Conservation (phyloP, 148 eudicot genomes). For the Simmondsia chinensis region DNA sequence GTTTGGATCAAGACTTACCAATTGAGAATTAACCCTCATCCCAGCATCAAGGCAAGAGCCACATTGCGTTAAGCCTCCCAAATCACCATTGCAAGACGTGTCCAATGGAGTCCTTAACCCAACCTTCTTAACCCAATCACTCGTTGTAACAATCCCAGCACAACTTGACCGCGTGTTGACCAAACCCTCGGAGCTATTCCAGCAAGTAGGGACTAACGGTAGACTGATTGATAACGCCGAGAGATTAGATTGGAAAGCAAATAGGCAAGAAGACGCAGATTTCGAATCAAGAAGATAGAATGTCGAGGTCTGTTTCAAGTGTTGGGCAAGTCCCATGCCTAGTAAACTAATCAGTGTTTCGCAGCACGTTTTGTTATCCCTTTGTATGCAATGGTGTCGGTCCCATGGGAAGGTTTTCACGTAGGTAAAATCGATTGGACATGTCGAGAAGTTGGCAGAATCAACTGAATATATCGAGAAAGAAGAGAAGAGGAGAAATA, state of each 20-base stretch:
- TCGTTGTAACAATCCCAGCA: slow-evolving; percentile 34
- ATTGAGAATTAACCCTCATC: slow-evolving; percentile 26
- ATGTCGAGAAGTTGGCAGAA: slow-evolving; percentile 16
- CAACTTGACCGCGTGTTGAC: slow-evolving; percentile 29
- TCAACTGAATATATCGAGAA: slow-evolving; percentile 8
- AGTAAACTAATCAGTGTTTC: slow-evolving; percentile 43
- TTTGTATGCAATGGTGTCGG: slow-evolving; percentile 21
- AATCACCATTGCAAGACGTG: slow-evolving; percentile 38
- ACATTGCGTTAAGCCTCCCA: slow-evolving; percentile 34
- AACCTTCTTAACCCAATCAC: slow-evolving; percentile 36
- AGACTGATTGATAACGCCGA: slow-evolving; percentile 6
- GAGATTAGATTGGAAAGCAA: slow-evolving; percentile 20
- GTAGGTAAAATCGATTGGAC: slow-evolving; percentile 50
- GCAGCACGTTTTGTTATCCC: slow-evolving; percentile 33
- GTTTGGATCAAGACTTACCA: slow-evolving; percentile 37
- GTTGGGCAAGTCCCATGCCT: slow-evolving; percentile 45
- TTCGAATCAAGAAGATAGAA: slow-evolving; percentile 42
- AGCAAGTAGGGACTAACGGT: slow-evolving; percentile 24
- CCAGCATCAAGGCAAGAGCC: slow-evolving; percentile 57
- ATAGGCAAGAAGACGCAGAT: slow-evolving; percentile 32
- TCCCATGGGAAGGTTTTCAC: slow-evolving; percentile 54
- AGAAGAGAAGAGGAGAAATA: slow-evolving; percentile 10
- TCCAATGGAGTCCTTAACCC: slow-evolving; percentile 22
- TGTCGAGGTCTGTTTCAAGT: slow-evolving; percentile 35
- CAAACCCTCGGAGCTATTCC: slow-evolving; percentile 21